Percentiles rank a stretch among this genome's conserved stretches.
Evolutionary conservation across 768 basidiomycete species (phyloP).

Genomic region (Tylopilus subfusipes): DNA sequence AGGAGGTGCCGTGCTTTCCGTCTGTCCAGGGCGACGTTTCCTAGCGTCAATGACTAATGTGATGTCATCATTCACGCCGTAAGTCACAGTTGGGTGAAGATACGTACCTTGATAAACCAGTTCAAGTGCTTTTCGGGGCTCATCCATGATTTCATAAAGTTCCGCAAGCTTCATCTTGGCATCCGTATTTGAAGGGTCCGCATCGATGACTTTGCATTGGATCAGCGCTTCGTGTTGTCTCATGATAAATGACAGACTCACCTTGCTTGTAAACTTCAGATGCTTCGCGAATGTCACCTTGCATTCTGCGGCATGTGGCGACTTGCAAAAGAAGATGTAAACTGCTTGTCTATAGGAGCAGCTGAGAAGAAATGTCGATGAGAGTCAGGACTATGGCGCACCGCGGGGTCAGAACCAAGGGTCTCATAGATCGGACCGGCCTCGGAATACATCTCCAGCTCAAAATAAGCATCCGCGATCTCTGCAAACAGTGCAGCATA

Average conservation of each 20-base stretch:
- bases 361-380: neutral
- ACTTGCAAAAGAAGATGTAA: constrained; percentile 71
- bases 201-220: constrained; percentile 54
- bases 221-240: constrained; percentile 17
- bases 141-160: constrained; percentile 79
- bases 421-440: constrained; percentile 79
- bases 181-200: constrained; percentile 73
- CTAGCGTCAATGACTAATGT: constrained; percentile 56
- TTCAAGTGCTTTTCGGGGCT: constrained; percentile 77
- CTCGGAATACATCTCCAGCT: constrained; percentile 64
- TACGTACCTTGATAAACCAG: constrained; percentile 57
- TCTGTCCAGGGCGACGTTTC: constrained; percentile 40
- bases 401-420: constrained; percentile 70
- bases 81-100: no score
- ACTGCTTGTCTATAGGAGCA: constrained; percentile 60
- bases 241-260: constrained; percentile 29
- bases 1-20: constrained; percentile 13
- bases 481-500: constrained; percentile 78
- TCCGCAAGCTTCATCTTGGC: constrained; percentile 89
- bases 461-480: constrained; percentile 80
- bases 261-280: constrained; percentile 82
- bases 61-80: constrained; percentile 62
- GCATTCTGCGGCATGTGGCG: constrained; percentile 75
- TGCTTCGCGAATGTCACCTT: constrained; percentile 72
- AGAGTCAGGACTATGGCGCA: constrained; percentile 34